These are phyloP conservation scores for Nidularia sp. DNA, from an alignment of 768 basidiomycete genomes.

Conservation along the genomic window DNA sequence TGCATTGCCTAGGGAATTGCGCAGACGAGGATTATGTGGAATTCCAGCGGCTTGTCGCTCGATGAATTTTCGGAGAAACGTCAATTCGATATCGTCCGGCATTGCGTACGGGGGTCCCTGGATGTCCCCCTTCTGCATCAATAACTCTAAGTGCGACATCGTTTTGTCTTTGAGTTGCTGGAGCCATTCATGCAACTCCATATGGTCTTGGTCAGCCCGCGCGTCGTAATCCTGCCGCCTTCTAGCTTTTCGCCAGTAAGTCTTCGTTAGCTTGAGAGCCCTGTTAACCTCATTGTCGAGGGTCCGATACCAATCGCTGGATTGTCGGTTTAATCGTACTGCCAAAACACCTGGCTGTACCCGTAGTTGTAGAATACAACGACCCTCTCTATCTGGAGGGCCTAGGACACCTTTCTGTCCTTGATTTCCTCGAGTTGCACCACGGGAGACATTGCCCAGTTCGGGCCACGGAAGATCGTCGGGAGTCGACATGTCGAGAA, in stretches of 20 bases:
- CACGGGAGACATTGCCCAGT: conserved; percentile 79
- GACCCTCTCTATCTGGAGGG: conserved; percentile 69
- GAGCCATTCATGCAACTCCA: conserved; percentile 86
- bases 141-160: conserved; percentile 81
- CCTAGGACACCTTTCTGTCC: conserved; percentile 80
- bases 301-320: conserved; percentile 79
- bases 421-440: conserved; percentile 82
- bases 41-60: conserved; percentile 74
- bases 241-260: conserved; percentile 80
- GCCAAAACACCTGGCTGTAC: conserved; percentile 82
- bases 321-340: conserved; percentile 67
- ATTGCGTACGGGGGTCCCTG: conserved; percentile 79
- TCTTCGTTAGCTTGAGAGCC: conserved; percentile 81
- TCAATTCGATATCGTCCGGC: conserved; percentile 74
- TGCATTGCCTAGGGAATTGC: conserved; percentile 40
- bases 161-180: conserved; percentile 87
- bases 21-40: conserved; percentile 77
- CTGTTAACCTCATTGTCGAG: conserved; percentile 78
- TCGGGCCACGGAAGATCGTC: conserved; percentile 88
- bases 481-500: conserved; percentile 42
- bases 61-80: conserved; percentile 79
- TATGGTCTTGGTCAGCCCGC: conserved; percentile 82
- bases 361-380: conserved; percentile 71
- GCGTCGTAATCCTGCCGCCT: conserved; percentile 83
- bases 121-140: conserved; percentile 87